A percentile compares a stretch with the other conserved stretches of the same genome.
phyloP scores from a whole-genome alignment of 2,329 filamentous ascomycete species.

The Xenosphaeropsis pyriputrescens region DNA sequence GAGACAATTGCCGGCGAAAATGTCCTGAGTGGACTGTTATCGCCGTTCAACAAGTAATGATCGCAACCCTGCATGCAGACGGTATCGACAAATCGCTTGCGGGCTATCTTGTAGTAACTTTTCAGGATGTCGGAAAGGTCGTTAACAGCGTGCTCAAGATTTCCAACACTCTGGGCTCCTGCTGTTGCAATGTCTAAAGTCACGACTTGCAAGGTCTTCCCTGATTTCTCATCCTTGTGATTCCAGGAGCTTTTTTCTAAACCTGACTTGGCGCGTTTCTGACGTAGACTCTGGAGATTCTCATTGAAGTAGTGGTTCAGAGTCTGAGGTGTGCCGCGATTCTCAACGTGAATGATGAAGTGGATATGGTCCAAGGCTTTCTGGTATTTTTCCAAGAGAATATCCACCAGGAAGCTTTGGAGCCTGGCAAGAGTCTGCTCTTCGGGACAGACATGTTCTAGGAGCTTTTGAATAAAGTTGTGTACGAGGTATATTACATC shows the following conservation, averaged over 20 bases:
- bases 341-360: conserved; percentile 37
- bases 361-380: conserved; percentile 29
- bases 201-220: too few relatives aligned
- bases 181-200: too few relatives aligned
- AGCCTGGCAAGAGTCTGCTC: conserved; percentile 25
- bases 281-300: conserved; percentile 12
- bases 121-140: conserved; percentile 45
- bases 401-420: background rate
- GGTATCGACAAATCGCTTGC: conserved; percentile 46
- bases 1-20: conserved; percentile 36
- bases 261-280: conserved; percentile 26
- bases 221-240: too few relatives aligned
- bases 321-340: conserved; percentile 27
- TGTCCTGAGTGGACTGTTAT: conserved; percentile 32
- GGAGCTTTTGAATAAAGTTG: conserved; percentile 19
- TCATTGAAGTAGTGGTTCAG: conserved; percentile 35
- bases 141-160: conserved; percentile 23
- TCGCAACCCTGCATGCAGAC: conserved; percentile 43
- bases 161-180: conserved; percentile 13
- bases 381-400: conserved; percentile 27
- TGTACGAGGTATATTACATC: conserved; percentile 35
- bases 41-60: conserved; percentile 33
- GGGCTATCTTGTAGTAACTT: conserved; percentile 46
- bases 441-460: conserved; percentile 16
- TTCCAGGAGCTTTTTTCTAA: conserved; percentile 37